Evolutionary conservation across 257 asterid genomes (phyloP).

Genomic region (Mentha longifolia): DNA sequence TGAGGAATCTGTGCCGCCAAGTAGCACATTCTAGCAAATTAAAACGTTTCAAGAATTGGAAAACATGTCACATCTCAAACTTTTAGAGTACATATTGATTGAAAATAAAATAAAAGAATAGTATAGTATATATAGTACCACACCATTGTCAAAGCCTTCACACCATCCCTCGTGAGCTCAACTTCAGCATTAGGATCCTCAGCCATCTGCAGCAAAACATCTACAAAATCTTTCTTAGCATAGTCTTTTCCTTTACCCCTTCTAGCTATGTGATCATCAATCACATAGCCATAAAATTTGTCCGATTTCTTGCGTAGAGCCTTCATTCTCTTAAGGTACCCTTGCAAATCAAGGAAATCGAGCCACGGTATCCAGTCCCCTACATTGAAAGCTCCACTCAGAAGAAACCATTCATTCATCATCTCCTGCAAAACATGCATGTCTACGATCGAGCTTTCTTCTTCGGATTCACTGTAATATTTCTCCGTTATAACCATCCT

Average conservation of each 20-base stretch:
- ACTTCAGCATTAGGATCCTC: constrained; percentile 45
- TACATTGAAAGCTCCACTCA: too few relatives aligned
- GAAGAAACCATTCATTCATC: too few relatives aligned
- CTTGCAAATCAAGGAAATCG: too few relatives aligned
- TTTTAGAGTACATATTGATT: too few relatives aligned
- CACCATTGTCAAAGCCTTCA: constrained; percentile 34
- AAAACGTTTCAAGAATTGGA: neutral
- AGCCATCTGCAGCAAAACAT: constrained; percentile 29
- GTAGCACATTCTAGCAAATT: neutral
- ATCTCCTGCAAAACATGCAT: constrained; percentile 26
- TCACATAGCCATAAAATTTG: too few relatives aligned
- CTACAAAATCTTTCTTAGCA: constrained; percentile 26
- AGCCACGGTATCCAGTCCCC: too few relatives aligned
- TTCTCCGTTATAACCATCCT: neutral
- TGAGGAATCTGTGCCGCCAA: constrained; percentile 9
- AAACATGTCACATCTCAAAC: too few relatives aligned
- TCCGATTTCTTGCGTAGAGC: too few relatives aligned
- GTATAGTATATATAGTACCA: too few relatives aligned
- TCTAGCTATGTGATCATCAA: too few relatives aligned
- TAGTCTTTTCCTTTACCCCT: too few relatives aligned
- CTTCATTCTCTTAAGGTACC: too few relatives aligned
- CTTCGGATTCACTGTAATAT: neutral
- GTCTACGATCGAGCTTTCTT: neutral
- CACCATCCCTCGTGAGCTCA: constrained; percentile 37
- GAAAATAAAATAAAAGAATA: neutral